Evolutionary conservation across 495 filamentous ascomycete genomes (phyloP).

Genomic region (Lentithecium fluviatile): DNA sequence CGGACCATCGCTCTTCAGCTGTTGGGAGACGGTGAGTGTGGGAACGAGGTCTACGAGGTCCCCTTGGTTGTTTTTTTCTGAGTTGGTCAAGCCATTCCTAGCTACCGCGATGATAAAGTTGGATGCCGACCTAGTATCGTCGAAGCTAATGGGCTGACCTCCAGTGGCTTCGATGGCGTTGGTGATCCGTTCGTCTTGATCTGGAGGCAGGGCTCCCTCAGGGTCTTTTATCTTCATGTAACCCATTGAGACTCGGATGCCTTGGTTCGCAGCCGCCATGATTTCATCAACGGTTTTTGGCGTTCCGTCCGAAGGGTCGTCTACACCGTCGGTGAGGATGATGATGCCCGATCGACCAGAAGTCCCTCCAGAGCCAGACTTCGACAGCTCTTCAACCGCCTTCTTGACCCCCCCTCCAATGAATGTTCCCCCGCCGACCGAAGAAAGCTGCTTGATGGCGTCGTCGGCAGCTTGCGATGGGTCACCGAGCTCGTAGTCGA

Average conservation of each 20-base stretch:
- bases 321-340: neutral
- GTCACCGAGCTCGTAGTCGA: neutral
- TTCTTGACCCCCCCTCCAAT: neutral
- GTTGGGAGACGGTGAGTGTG: neutral
- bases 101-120: neutral
- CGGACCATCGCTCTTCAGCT: neutral
- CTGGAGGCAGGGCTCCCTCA: too few relatives aligned
- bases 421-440: neutral
- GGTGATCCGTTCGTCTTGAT: too few relatives aligned
- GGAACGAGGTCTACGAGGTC: neutral
- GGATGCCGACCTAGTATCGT: neutral
- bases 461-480: neutral
- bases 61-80: neutral
- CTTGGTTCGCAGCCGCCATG: neutral
- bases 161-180: neutral
- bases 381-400: neutral
- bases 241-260: neutral
- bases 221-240: neutral
- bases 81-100: neutral
- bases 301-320: neutral
- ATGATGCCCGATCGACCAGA: neutral
- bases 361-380: neutral
- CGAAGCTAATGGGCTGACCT: neutral
- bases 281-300: neutral
- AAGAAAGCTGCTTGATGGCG: neutral